Conservation (phyloP, 768 basidiomycete species). For the Lactifluus rugatus region DNA sequence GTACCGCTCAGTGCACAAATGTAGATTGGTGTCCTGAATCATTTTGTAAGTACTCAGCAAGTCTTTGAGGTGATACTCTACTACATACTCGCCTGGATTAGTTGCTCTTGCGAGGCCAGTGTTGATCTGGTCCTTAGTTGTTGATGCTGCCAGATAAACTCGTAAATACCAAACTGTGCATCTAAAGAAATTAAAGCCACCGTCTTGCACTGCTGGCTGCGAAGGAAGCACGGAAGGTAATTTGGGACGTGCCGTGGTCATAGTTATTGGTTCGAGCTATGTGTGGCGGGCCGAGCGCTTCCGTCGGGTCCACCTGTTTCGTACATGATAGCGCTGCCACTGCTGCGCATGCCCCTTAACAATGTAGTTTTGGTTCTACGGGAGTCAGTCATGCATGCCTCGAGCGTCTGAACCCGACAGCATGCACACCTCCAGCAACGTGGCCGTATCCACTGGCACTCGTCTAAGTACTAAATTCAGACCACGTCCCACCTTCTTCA, state of each 20-base stretch:
- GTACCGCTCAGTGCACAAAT: constrained; percentile 60
- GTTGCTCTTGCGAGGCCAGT: constrained; percentile 52
- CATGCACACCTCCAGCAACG: constrained; percentile 10
- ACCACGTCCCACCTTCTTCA: not conserved
- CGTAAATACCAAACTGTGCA: not conserved
- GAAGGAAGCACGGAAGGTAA: constrained; percentile 21
- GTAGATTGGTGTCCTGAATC: constrained; percentile 65
- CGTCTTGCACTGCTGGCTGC: constrained; percentile 19
- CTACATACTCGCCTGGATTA: constrained; percentile 53
- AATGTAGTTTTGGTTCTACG: too few relatives aligned
- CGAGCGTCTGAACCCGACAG: not conserved
- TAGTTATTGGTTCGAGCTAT: too few relatives aligned
- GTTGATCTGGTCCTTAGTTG: constrained; percentile 47
- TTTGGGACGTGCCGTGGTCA: constrained; percentile 11
- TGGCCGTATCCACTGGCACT: not conserved
- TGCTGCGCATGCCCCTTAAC: too few relatives aligned
- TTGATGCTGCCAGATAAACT: constrained; percentile 27
- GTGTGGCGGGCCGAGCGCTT: not conserved
- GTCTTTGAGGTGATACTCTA: not conserved
- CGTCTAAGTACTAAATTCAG: not conserved
- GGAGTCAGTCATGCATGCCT: not conserved
- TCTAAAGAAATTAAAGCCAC: not conserved
- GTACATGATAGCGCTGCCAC: too few relatives aligned
- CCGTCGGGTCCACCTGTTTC: too few relatives aligned
- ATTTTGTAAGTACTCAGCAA: not conserved